Evolutionary conservation across 2,329 filamentous ascomycete species (phyloP).

Genomic region (Diaporthe citriasiana): DNA sequence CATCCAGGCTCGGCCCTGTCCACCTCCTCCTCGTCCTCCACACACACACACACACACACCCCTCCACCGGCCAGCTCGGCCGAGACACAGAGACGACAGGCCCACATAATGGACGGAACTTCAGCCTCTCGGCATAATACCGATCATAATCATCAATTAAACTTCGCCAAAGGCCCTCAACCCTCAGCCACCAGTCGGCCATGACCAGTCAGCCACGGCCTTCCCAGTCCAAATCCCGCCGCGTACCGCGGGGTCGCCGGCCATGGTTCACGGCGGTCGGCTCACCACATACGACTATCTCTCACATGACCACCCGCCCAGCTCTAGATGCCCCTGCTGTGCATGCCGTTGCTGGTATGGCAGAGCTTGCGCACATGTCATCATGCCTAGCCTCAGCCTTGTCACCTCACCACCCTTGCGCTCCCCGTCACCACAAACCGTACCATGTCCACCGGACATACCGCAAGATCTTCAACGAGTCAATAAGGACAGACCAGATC

Average conservation of each 20-base stretch:
- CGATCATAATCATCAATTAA: constrained; percentile 22
- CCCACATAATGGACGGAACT: neutral
- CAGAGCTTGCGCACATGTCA: neutral
- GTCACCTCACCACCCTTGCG: neutral
- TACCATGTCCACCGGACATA: neutral
- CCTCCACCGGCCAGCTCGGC: neutral
- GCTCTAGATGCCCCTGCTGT: neutral
- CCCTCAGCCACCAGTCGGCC: constrained; percentile 15
- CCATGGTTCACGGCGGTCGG: neutral
- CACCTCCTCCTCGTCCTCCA: neutral
- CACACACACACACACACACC: neutral
- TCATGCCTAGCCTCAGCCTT: constrained; percentile 15
- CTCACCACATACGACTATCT: constrained; percentile 2
- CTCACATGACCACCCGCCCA: constrained; percentile 23
- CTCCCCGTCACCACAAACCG: neutral
- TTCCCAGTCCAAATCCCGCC: constrained; percentile 10
- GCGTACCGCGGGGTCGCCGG: neutral
- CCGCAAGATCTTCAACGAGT: neutral
- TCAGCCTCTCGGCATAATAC: constrained; percentile 20
- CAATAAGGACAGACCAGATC: neutral
- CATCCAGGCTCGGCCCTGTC: neutral
- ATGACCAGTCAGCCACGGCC: constrained; percentile 12
- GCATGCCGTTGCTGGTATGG: neutral
- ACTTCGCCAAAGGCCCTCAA: constrained; percentile 20
- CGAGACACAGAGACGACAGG: constrained; percentile 8